Conservation (phyloP, 345 rosid genomes). For the Lenwebbia sp. region DNA sequence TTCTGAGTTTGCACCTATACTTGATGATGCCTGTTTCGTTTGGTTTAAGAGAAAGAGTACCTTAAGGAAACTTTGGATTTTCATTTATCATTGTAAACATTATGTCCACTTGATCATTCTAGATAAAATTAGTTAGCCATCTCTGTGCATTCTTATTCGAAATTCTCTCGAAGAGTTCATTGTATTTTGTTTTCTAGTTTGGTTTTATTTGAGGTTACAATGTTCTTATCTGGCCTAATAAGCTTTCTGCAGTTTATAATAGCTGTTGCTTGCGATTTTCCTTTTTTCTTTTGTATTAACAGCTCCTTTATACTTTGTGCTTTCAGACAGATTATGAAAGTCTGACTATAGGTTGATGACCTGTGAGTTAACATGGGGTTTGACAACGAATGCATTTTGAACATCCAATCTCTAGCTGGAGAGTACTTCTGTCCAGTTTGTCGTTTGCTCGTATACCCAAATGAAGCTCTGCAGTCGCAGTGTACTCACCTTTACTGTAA, state of each 20-base stretch:
- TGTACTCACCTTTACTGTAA: conserved; percentile 81
- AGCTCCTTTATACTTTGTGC: not conserved
- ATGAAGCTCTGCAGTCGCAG: conserved; percentile 73
- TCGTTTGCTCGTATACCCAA: conserved; percentile 63
- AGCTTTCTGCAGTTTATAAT: not conserved
- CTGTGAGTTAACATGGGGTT: conserved; percentile 48
- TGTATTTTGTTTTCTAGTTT: not conserved
- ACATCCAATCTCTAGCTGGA: conserved; percentile 60
- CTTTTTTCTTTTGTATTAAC: not conserved
- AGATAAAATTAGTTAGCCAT: not conserved
- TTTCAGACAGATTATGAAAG: not conserved
- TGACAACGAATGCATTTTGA: conserved; percentile 60
- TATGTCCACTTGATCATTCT: not conserved
- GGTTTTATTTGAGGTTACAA: not conserved
- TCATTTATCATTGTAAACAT: not conserved
- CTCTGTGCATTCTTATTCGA: not conserved
- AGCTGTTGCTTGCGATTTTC: not conserved
- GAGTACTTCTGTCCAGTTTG: conserved; percentile 83
- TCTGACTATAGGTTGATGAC: not conserved
- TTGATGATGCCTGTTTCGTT: not conserved
- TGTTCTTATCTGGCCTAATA: not conserved
- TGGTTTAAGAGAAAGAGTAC: not conserved
- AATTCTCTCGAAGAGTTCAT: not conserved
- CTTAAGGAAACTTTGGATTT: not conserved
- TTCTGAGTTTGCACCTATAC: not conserved